Evolutionary conservation across 257 asterid species (phyloP).

Genomic region (Gynochthodes officinalis): DNA sequence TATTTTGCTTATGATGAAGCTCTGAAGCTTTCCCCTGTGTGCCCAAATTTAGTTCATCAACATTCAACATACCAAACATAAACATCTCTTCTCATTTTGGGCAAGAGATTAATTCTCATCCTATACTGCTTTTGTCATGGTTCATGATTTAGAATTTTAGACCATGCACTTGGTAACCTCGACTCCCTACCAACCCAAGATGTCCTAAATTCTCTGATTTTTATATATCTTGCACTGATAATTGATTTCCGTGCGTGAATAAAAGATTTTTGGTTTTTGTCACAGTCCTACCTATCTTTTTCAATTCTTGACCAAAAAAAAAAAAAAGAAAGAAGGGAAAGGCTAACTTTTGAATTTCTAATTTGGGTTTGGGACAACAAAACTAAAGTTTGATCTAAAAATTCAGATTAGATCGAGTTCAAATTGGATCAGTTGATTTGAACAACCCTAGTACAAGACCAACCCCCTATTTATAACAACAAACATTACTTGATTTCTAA

Average conservation of each 20-base stretch:
- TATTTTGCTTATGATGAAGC: too few relatives aligned
- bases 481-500: too few relatives aligned
- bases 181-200: not conserved
- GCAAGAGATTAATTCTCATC: constrained; percentile 5
- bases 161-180: too few relatives aligned
- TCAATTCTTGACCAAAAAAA: not conserved
- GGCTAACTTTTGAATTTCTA: constrained; percentile 12
- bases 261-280: not conserved
- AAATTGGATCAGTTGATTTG: too few relatives aligned
- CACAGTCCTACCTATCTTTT: constrained; percentile 15
- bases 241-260: not conserved
- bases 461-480: too few relatives aligned
- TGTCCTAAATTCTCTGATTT: not conserved
- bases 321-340: too few relatives aligned
- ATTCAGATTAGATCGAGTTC: too few relatives aligned
- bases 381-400: constrained; percentile 2
- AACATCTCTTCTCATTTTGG: not conserved
- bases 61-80: not conserved
- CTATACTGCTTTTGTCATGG: not conserved
- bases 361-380: not conserved
- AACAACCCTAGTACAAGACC: too few relatives aligned
- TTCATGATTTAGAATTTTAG: not conserved
- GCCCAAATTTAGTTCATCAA: not conserved
- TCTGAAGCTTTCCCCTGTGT: too few relatives aligned
- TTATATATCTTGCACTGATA: not conserved